Evolutionary conservation across 129 eudicot species (phyloP).

Genomic region (Arctium minus): DNA sequence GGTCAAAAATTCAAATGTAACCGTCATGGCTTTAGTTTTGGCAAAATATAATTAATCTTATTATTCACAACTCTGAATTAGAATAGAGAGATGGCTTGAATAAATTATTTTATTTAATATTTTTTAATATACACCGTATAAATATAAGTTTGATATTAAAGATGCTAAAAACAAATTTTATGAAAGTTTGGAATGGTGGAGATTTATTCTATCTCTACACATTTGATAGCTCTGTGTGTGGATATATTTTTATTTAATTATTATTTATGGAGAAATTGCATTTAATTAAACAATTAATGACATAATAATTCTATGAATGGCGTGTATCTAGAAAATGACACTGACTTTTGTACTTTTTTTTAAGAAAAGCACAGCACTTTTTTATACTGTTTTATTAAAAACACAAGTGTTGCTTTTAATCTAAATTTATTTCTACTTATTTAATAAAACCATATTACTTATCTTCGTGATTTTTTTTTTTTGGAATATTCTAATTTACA

Average conservation of each 20-base stretch:
- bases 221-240: constrained; percentile 35
- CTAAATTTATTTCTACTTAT: not conserved
- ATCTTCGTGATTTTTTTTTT: not conserved
- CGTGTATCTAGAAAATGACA: constrained; percentile 15
- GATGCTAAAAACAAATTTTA: not conserved
- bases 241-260: constrained; percentile 13
- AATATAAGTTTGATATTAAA: not conserved
- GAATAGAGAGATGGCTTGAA: no score
- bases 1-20: no score
- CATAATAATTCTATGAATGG: constrained; percentile 9
- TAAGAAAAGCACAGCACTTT: not conserved
- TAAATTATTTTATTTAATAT: not conserved
- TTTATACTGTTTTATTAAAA: not conserved
- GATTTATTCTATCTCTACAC: constrained; percentile 17
- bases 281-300: constrained; percentile 4
- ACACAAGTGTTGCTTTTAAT: not conserved
- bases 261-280: not conserved
- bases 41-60: no score
- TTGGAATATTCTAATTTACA: not conserved
- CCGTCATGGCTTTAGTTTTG: not conserved
- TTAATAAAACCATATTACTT: not conserved
- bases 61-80: no score
- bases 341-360: not conserved
- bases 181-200: constrained; percentile 21
- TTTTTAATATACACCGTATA: not conserved